Conservation (phyloP, 2,329 filamentous ascomycete species). For the Hypoxylon sp. region DNA sequence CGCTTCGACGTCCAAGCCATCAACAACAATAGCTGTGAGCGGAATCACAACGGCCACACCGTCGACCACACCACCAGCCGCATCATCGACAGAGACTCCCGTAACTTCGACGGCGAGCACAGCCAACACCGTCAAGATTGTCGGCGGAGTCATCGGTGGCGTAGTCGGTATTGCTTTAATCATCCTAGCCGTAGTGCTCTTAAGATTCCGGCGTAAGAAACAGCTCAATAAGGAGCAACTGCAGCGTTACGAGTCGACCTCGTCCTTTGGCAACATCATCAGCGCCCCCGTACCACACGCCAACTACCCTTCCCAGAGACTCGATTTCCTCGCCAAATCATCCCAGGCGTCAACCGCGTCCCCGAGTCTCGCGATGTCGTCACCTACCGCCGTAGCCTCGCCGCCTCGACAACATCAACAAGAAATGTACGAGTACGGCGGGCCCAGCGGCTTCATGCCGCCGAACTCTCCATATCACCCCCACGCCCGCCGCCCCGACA, state of each 20-base stretch:
- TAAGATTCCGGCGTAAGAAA: constrained; percentile 46
- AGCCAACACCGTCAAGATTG: constrained; percentile 52
- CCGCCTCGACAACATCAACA: constrained; percentile 29
- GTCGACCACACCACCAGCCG: constrained; percentile 8
- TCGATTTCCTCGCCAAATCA: constrained; percentile 51
- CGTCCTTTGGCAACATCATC: constrained; percentile 53
- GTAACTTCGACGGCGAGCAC: constrained; percentile 34
- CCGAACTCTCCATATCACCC: constrained; percentile 48
- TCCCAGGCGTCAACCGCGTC: constrained; percentile 22
- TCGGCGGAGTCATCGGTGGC: constrained; percentile 51
- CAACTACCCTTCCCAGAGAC: constrained; percentile 47
- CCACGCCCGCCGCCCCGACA: constrained; percentile 44
- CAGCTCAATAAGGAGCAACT: constrained; percentile 8
- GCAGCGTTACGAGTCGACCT: constrained; percentile 39
- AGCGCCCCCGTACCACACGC: constrained; percentile 51
- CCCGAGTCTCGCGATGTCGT: constrained; percentile 37
- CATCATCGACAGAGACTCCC: constrained; percentile 38
- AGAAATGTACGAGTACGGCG: constrained; percentile 8
- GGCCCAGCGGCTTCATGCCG: constrained; percentile 37
- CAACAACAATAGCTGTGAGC: constrained; percentile 36
- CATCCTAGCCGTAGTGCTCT: constrained; percentile 34
- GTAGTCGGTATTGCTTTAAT: constrained; percentile 44
- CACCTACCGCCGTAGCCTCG: constrained; percentile 43
- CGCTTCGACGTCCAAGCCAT: constrained; percentile 13
- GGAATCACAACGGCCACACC: constrained; percentile 36